Percentiles rank a stretch among this genome's conserved stretches.
phyloP scores from a whole-genome alignment of 179 eudicot genomes.

The Spinacia oleracea region DNA sequence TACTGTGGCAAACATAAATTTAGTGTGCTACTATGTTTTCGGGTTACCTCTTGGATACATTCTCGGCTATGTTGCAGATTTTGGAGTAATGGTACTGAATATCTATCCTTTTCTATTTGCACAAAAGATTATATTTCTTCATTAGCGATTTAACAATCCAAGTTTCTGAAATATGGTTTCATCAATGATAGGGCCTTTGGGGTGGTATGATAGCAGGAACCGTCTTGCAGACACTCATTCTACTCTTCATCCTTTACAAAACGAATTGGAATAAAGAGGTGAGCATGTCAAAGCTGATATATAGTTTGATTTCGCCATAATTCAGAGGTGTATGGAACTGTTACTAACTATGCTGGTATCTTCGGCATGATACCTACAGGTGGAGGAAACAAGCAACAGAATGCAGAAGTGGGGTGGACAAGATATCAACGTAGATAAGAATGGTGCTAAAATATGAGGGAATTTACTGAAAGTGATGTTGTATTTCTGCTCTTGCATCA shows the following conservation, averaged over 20 bases:
- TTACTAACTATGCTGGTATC: no score
- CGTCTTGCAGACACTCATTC: conserved; percentile 54
- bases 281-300: not conserved
- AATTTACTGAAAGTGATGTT: not conserved
- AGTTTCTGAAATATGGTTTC: not conserved
- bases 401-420: conserved; percentile 70
- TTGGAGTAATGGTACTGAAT: conserved; percentile 54
- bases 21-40: conserved; percentile 39
- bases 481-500: not conserved
- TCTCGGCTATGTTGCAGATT: conserved; percentile 58
- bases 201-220: conserved; percentile 70
- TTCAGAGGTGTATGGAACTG: no score
- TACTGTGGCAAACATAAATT: conserved; percentile 51
- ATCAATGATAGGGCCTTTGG: conserved; percentile 63
- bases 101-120: not conserved
- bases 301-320: no score
- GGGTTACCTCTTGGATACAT: conserved; percentile 67
- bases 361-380: conserved; percentile 32
- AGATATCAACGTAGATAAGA: conserved; percentile 36
- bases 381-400: conserved; percentile 51
- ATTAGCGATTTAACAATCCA: not conserved
- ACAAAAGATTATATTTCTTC: not conserved
- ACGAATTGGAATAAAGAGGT: conserved; percentile 84
- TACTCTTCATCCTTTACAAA: conserved; percentile 49
- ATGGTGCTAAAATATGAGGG: conserved; percentile 35